Percentiles rank a stretch among this genome's conserved stretches.
Evolutionary conservation across 768 basidiomycete species (phyloP).

Genomic region (Lentinula detonsa): DNA sequence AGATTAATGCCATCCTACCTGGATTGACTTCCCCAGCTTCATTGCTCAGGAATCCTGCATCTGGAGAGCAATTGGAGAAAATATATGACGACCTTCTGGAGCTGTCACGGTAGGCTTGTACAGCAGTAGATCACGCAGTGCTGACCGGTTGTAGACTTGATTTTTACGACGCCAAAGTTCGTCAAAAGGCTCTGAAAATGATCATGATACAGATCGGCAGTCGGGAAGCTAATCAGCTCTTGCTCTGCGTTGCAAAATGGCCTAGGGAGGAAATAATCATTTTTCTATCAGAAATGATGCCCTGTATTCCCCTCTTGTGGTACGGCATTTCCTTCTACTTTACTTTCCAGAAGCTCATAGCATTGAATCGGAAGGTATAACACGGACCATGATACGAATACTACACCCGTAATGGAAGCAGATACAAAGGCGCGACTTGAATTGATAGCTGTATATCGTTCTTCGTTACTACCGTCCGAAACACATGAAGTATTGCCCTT

Average conservation of each 20-base stretch:
- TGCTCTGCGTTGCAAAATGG: constrained; percentile 10
- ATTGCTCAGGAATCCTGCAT: neutral
- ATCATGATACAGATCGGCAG: constrained; percentile 13
- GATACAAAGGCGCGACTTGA: constrained; percentile 6
- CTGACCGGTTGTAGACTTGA: constrained; percentile 2
- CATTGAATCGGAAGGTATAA: neutral
- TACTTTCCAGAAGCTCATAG: neutral
- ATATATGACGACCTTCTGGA: constrained; percentile 12
- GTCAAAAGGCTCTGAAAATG: constrained; percentile 9
- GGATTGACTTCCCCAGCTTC: neutral
- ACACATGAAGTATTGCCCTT: constrained; percentile 9
- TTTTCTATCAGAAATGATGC: constrained; percentile 11
- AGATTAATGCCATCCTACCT: constrained; percentile 9
- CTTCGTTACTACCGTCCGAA: constrained; percentile 8
- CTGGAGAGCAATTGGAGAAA: constrained; percentile 8
- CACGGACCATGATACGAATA: neutral
- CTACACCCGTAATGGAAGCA: neutral
- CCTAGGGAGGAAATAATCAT: constrained; percentile 8
- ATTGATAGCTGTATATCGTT: constrained; percentile 6
- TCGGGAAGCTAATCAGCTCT: constrained; percentile 9
- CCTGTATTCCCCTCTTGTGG: constrained; percentile 9
- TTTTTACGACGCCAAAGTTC: constrained; percentile 10
- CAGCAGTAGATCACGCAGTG: neutral
- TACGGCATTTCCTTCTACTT: neutral
- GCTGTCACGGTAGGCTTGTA: constrained; percentile 9